Base-by-base conservation (phyloP, 116 monocot species). In the Posidonia oceanica region DNA sequence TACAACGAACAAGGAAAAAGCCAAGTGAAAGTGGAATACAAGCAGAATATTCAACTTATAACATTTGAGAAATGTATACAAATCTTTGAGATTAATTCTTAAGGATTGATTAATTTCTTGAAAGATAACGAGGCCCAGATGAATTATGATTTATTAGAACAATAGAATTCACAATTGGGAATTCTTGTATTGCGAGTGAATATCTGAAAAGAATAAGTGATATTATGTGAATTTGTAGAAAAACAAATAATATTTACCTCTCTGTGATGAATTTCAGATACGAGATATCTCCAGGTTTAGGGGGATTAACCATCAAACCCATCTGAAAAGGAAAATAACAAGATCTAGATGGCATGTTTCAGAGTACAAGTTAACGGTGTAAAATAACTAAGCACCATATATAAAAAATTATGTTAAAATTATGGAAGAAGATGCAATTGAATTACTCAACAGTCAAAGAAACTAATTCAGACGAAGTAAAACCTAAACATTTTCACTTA, bases 281-380 rank as follows among this genome's bases (percentile, higher is more conserved):
- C 42, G 97, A 98, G 61, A 92, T 98, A 82, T 98, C 97, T 61
- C 87, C 89, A 62, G 97, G 97, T 75, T 86, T 85, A 36, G 69
- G 97, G 63, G 97, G 97, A 78, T 89, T 98, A 76, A 98, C 97
- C 97, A 98, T 98, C 77, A 98, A 52, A 20, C 97, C 97, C 69
- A 92, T 57, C 97, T 98, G 83, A 67, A 83, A 86, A 74, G 12
- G 5, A 69, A 38, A 70, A 69, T 14, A 69, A 62, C 1, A 22
- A 4, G 10, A n/a, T 12, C 8, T 58, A 58, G 42, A 69, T n/a
- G n/a, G n/a, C n/a, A n/a, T n/a, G n/a, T 42, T 71, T 56, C 20
- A 17, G 3, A 48, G 21, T 62, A 14, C 29, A 62, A 48, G 12
- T 48, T 48, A 48, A 48, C 8, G 48, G 12, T 48, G 48, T 10